Conservation (phyloP, 1,284 basidiomycete species). For the Moesziomyces aphidis region DNA sequence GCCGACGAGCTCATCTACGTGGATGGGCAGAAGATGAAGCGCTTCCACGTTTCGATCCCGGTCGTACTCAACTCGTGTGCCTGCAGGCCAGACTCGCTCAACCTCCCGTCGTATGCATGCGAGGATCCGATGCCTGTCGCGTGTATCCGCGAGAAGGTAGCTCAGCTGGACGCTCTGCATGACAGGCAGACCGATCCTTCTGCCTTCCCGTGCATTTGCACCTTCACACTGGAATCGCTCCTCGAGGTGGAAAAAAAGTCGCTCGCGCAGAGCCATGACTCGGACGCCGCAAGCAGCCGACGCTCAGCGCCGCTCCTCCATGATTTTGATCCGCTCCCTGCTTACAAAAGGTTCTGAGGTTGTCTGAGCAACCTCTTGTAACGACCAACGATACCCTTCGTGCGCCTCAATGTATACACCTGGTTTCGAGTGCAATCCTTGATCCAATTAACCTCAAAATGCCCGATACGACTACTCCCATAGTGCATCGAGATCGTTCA, state of each 20-base stretch:
- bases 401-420: no score
- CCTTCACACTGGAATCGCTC: constrained; percentile 19
- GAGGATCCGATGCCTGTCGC: constrained; percentile 24
- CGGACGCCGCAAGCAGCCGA: no score
- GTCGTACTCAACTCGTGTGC: constrained; percentile 28
- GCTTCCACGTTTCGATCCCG: constrained; percentile 28
- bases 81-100: constrained; percentile 32
- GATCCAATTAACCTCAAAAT: no score
- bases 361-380: background rate
- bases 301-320: background rate
- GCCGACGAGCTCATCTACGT: constrained; percentile 21
- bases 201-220: constrained; percentile 37
- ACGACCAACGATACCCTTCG: background rate
- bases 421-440: no score
- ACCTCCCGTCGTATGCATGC: constrained; percentile 31
- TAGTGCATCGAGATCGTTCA: no score
- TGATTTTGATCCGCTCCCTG: constrained; percentile 5
- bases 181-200: constrained; percentile 22
- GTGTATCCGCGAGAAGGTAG: constrained; percentile 9
- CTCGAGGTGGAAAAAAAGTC: constrained; percentile 30
- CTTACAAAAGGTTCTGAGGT: background rate
- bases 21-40: constrained; percentile 37
- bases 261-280: background rate
- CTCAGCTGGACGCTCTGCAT: constrained; percentile 5
- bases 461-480: no score